Evolutionary conservation across 108 stramenopile genomes (phyloP), one percentile per base, ranked within the genome.

Genomic region (Nitzschia palea): DNA sequence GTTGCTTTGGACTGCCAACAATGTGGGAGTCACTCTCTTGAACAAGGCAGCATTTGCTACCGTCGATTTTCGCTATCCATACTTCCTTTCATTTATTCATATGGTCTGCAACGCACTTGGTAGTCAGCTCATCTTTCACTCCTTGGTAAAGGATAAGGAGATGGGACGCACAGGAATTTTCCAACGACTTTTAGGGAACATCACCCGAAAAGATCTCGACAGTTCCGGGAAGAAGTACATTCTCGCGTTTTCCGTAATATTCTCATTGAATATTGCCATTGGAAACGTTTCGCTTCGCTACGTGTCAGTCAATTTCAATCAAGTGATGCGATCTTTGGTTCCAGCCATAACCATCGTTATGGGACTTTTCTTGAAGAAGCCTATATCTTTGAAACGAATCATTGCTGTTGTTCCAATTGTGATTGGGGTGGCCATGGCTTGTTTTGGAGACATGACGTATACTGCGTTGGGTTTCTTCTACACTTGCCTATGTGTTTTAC

Each of bases 241-340:
- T 43, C 27, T 90, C 18, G 65, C 62, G 5, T 93, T 92, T 74
- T 82, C 80, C 28, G 60, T 90, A 44, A 73, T 95, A 26, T 95
- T 95, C 68, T 76, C 83, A 9, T 79, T 93, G 45, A 95, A 95
- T 64, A 93, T 95, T 71, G 87, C 86, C 67, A 83, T 95, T 50
- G 94, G 94, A 18, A 95, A 95, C 69, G 73, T 81, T 17, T 88
- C 86, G 29, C 55, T 90, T 14, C 56, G 74, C 17, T 68, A 85
- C 61, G 91, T 92, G 1, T 88, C 90, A 8, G 94, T 95, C 34
- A 89, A 90, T 57, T 95, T 95, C 65, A 95, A 95, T 55, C 94
- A 95, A 76, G 90, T 91, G 0, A 78, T 87, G 78, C 65, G 91
- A 43, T 74, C 76, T 33, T 65, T 89, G 10, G 91, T 89, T 40